phyloP scores from a whole-genome alignment of 2,329 filamentous ascomycete species.

The Fusarium graminum region DNA sequence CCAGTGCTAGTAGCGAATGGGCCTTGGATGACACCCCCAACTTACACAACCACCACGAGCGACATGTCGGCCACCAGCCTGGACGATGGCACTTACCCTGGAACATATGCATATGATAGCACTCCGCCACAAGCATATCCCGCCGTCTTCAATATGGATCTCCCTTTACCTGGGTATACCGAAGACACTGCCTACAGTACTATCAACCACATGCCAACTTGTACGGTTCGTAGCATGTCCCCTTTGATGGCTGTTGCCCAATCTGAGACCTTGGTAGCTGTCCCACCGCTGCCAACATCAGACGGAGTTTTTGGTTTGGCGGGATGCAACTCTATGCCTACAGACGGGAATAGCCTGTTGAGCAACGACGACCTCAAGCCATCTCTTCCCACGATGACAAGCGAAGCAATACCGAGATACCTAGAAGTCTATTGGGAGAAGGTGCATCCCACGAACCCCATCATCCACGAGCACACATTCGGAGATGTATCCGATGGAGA shows the following conservation, averaged over 20 bases:
- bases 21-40: slow-evolving; percentile 53
- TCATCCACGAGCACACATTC: slow-evolving; percentile 63
- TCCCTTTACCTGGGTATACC: slow-evolving; percentile 54
- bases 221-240: slow-evolving; percentile 64
- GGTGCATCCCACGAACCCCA: slow-evolving; percentile 62
- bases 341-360: slow-evolving; percentile 56
- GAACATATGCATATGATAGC: slow-evolving; percentile 49
- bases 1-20: slow-evolving; percentile 48
- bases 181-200: slow-evolving; percentile 55
- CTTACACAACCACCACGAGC: slow-evolving; percentile 43
- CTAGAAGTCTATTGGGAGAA: slow-evolving; percentile 67
- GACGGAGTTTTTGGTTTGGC: slow-evolving; percentile 53
- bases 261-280: slow-evolving; percentile 64
- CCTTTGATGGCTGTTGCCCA: slow-evolving; percentile 62
- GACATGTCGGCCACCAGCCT: slow-evolving; percentile 38
- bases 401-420: slow-evolving; percentile 63
- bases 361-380: slow-evolving; percentile 45
- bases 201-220: slow-evolving; percentile 55
- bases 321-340: slow-evolving; percentile 58
- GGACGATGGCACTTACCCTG: slow-evolving; percentile 41
- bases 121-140: slow-evolving; percentile 53
- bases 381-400: slow-evolving; percentile 56
- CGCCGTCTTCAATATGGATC: slow-evolving; percentile 50
- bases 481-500: slow-evolving; percentile 52
- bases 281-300: slow-evolving; percentile 56